Percentiles rank a stretch among this genome's conserved stretches.
Conservation (phyloP, 208 protist species). For the Jaenimonas drosophilae region DNA sequence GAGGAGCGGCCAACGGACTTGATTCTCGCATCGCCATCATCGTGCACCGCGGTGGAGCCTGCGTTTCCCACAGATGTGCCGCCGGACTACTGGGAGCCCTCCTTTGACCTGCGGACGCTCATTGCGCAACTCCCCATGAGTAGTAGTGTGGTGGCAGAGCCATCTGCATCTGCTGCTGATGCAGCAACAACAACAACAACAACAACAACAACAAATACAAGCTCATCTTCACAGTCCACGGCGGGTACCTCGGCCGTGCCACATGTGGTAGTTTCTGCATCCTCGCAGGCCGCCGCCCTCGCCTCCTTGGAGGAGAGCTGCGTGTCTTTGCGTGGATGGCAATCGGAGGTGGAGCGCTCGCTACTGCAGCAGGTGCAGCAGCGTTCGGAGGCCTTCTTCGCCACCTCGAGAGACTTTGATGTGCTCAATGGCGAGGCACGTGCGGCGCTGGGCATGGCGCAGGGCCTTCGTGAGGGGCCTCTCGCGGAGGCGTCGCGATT, state of each 20-base stretch:
- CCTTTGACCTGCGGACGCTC: slow-evolving; percentile 6
- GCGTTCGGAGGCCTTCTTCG: slow-evolving; percentile 80
- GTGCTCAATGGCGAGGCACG: slow-evolving; percentile 40
- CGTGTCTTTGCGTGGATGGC: slow-evolving; percentile 61
- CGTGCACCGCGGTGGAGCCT: slow-evolving; percentile 8
- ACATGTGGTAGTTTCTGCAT: too few relatives aligned
- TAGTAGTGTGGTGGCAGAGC: not conserved
- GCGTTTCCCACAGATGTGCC: slow-evolving; percentile 59
- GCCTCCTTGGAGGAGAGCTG: slow-evolving; percentile 53
- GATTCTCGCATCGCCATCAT: not conserved
- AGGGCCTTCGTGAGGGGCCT: slow-evolving; percentile 22
- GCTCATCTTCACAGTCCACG: too few relatives aligned
- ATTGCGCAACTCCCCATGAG: not conserved
- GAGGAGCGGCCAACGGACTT: slow-evolving; percentile 12
- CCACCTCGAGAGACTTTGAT: slow-evolving; percentile 47
- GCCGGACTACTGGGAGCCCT: slow-evolving; percentile 30
- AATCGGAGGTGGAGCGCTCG: slow-evolving; percentile 59
- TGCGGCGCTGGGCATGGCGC: slow-evolving; percentile 28
- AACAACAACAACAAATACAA: too few relatives aligned
- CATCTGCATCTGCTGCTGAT: too few relatives aligned
- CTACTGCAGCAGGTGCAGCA: slow-evolving; percentile 77
- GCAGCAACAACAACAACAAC: too few relatives aligned
- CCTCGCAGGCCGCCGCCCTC: too few relatives aligned
- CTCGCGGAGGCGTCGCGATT: slow-evolving; percentile 23
- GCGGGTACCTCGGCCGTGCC: too few relatives aligned